Conservation (phyloP, 345 rosid genomes). For the Hevea brasiliensis region DNA sequence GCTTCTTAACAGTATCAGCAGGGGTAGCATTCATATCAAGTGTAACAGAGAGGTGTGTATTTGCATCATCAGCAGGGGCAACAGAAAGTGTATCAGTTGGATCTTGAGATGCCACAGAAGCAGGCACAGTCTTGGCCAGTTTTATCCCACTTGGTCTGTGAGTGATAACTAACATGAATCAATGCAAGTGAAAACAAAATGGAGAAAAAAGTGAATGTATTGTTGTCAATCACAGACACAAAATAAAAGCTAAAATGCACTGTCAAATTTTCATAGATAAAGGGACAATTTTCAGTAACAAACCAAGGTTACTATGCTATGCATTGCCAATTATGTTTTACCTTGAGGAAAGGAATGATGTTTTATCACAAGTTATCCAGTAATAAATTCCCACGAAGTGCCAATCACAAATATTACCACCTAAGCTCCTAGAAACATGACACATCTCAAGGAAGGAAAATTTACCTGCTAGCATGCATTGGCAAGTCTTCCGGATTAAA, state of each 20-base stretch:
- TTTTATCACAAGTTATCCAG: not conserved
- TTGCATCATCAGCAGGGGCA: slow-evolving; percentile 21
- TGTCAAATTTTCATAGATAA: not conserved
- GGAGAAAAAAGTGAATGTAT: not conserved
- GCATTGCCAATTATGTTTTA: slow-evolving; percentile 3
- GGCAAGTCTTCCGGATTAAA: slow-evolving; percentile 41
- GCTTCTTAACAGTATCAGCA: slow-evolving; percentile 77
- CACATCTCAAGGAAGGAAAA: slow-evolving; percentile 1
- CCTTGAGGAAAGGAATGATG: not conserved
- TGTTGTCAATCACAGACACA: too few relatives aligned
- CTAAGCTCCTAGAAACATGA: slow-evolving; percentile 12
- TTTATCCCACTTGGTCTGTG: slow-evolving; percentile 50
- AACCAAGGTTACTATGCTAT: not conserved
- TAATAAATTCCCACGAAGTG: slow-evolving; percentile 3
- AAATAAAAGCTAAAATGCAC: too few relatives aligned
- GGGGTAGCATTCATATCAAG: slow-evolving; percentile 55
- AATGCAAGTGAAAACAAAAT: not conserved
- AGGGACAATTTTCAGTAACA: slow-evolving; percentile 1
- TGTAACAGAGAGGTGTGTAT: slow-evolving; percentile 18
- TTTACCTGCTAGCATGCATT: slow-evolving; percentile 48
- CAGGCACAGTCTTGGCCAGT: slow-evolving; percentile 46
- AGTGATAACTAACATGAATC: slow-evolving; percentile 9
- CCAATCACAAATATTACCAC: slow-evolving; percentile 3
- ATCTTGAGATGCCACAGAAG: slow-evolving; percentile 29
- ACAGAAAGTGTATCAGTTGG: slow-evolving; percentile 26